Evolutionary conservation across 495 filamentous ascomycete genomes (phyloP), one percentile per base, ranked within the genome.

Genomic region (Tetracladium setigerum): DNA sequence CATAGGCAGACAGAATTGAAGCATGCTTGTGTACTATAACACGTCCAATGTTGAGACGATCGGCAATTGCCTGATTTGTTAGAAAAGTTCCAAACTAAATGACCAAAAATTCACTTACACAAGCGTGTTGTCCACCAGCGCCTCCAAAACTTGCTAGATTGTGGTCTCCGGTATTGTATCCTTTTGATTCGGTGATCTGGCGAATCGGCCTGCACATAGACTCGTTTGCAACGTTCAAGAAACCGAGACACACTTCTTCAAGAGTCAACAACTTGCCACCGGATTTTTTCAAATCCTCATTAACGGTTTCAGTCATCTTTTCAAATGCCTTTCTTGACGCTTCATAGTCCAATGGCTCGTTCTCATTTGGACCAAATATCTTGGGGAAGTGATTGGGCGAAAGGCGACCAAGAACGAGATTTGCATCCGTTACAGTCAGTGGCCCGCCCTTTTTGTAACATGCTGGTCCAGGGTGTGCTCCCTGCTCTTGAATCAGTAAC

Each of bases 21-120:
- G 73, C 73, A 45, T 72, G 72, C 36, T 69, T 71, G 56, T 78
- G 73, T n/a, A 78, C 71, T 34, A 78, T 63, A 24, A 76, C 68
- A 19, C 67, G 67, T n/a, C 62, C 65, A 8, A 78, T 76, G 14
- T 32, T 32, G 5, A 53, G 44, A n/a, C 27, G 13, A 24, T 36
- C 44, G 19, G 50, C 50, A 40, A 52, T 42, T 32, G 34, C 38
- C 38, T 40, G 1, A 68, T 7, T 27, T 27, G 22, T 27, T 27
- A 27, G 22, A 27, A 27, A 27, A 3, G 22, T 27, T 27, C 22
- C 22, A 27, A 3, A 27, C 3, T 27, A 27, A 7, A 27, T 38
- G 2, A 2, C 8, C 3, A 27, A 27, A 27, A 3, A 27, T 27
- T 27, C 7, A 27, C 22, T 27, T 27, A 27, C 65, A 56, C 68